These are phyloP conservation scores for Yamadazyma olivae DNA, from an alignment of 805 yeast species.

Conservation along the genomic window DNA sequence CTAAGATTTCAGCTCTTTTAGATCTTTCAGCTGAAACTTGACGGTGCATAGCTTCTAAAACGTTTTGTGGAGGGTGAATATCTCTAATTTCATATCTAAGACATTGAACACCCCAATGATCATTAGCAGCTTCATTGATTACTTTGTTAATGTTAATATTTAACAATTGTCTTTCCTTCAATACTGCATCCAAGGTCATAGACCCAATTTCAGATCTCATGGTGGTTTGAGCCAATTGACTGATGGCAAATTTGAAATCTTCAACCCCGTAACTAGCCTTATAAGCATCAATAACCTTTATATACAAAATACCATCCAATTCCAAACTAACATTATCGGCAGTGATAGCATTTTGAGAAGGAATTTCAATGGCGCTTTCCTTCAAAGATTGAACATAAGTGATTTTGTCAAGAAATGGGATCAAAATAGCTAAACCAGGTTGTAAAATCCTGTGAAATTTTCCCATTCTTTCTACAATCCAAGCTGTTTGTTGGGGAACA, in stretches of 20 bases:
- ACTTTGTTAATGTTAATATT: constrained; percentile 73
- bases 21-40: constrained; percentile 86
- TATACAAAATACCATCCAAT: constrained; percentile 79
- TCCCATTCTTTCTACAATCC: constrained; percentile 92
- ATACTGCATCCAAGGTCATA: constrained; percentile 71
- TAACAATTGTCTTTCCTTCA: constrained; percentile 70
- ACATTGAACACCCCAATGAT: constrained; percentile 80
- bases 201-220: constrained; percentile 90
- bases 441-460: constrained; percentile 62
- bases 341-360: constrained; percentile 81
- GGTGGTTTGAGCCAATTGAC: constrained; percentile 85
- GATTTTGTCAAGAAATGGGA: constrained; percentile 73
- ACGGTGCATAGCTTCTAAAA: constrained; percentile 86
- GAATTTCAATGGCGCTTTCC: constrained; percentile 83
- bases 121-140: constrained; percentile 78
- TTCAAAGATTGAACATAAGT: constrained; percentile 80
- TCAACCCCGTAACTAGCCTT: constrained; percentile 88
- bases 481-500: constrained; percentile 88
- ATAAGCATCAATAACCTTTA: constrained; percentile 75
- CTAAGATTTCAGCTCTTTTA: constrained; percentile 83
- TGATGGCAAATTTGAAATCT: constrained; percentile 80
- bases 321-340: constrained; percentile 83
- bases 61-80: constrained; percentile 83
- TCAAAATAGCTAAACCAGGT: constrained; percentile 73
- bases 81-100: constrained; percentile 84